A percentile compares a stretch with the other conserved stretches of the same genome.
These are phyloP conservation scores for Agroathelia rolfsii DNA, from an alignment of 1,284 basidiomycete genomes.

Conservation along the genomic window DNA sequence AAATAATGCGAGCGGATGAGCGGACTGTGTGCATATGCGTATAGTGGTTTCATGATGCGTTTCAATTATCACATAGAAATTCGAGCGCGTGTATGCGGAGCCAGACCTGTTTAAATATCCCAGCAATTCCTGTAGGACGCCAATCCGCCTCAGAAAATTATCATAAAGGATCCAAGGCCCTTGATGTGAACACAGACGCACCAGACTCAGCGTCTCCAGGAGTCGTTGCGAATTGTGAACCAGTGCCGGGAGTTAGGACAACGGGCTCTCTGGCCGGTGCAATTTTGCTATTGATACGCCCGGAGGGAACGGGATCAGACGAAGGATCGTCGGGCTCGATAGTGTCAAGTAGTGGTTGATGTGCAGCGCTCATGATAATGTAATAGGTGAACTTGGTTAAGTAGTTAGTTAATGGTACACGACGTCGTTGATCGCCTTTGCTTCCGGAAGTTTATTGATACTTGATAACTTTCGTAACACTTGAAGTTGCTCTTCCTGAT, in stretches of 20 bases:
- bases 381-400: background rate
- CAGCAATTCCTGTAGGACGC: slow-evolving; percentile 46
- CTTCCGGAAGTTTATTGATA: slow-evolving; percentile 7
- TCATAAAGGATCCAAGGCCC: slow-evolving; percentile 1
- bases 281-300: slow-evolving; percentile 27
- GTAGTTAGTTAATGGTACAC: background rate
- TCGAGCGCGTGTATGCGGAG: background rate
- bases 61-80: slow-evolving; percentile 8
- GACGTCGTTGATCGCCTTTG: background rate
- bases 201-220: slow-evolving; percentile 64
- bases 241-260: slow-evolving; percentile 37
- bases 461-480: slow-evolving; percentile 22
- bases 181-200: slow-evolving; percentile 20
- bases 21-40: slow-evolving; percentile 46
- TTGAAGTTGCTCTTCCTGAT: slow-evolving; percentile 26
- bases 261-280: slow-evolving; percentile 30
- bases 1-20: slow-evolving; percentile 77
- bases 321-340: slow-evolving; percentile 64
- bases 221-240: slow-evolving; percentile 38
- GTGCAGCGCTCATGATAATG: slow-evolving; percentile 39
- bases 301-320: slow-evolving; percentile 18
- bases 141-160: slow-evolving; percentile 6
- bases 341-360: slow-evolving; percentile 50
- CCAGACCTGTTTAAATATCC: slow-evolving; percentile 64
- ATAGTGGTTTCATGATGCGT: slow-evolving; percentile 9